A percentile compares a stretch with the other conserved stretches of the same genome.
Evolutionary conservation across 192 early-diverging fungal genomes (phyloP).

Genomic region (Backusella luteola): DNA sequence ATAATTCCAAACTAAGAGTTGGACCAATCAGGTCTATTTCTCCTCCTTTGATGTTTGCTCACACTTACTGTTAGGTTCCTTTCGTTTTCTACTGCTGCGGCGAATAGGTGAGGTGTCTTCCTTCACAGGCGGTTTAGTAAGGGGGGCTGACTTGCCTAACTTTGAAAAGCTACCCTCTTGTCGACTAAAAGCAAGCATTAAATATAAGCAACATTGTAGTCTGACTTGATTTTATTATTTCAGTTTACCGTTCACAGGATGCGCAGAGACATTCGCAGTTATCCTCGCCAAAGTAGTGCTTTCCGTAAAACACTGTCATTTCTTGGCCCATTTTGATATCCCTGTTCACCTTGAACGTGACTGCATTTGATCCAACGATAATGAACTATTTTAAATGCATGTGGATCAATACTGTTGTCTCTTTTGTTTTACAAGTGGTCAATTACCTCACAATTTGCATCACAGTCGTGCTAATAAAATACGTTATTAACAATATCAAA

Average conservation of each 20-base stretch:
- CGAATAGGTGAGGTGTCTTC: not conserved
- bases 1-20: not conserved
- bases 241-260: slow-evolving; percentile 50
- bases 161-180: not conserved
- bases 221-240: not conserved
- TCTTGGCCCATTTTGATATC: slow-evolving; percentile 55
- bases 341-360: slow-evolving; percentile 54
- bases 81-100: not conserved
- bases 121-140: too few species aligned
- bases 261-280: slow-evolving; percentile 61
- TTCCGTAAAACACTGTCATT: slow-evolving; percentile 57
- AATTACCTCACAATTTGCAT: slow-evolving; percentile 48
- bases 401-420: too few species aligned
- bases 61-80: not conserved
- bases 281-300: slow-evolving; percentile 58
- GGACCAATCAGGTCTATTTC: not conserved
- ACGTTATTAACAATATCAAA: too few species aligned
- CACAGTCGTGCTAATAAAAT: slow-evolving; percentile 55
- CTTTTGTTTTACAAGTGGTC: not conserved
- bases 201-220: not conserved
- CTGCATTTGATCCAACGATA: slow-evolving; percentile 41
- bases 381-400: slow-evolving; percentile 32
- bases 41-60: not conserved
- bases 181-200: not conserved
- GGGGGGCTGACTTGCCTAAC: not conserved